Evolutionary conservation across 192 early-diverging fungal species (phyloP).

Genomic region (Endogone sp.): DNA sequence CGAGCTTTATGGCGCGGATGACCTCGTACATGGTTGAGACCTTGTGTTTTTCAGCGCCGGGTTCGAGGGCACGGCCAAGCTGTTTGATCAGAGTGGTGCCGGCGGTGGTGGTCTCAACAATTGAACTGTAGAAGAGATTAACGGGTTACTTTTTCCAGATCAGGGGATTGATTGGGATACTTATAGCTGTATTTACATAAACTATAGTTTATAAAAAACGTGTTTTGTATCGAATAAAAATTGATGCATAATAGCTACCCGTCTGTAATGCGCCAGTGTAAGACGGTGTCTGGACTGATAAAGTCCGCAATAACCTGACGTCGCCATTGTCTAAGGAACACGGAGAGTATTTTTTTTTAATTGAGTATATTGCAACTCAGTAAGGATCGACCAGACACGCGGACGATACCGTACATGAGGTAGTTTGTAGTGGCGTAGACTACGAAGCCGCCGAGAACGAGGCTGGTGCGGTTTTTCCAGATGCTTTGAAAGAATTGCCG

Average conservation of each 20-base stretch:
- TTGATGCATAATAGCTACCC: slow-evolving; percentile 6
- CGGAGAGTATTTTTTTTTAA: background rate
- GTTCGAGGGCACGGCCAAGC: slow-evolving; percentile 10
- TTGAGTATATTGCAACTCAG: background rate
- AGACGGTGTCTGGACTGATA: slow-evolving; percentile 30
- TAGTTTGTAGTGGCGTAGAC: slow-evolving; percentile 24
- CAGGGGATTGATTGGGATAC: background rate
- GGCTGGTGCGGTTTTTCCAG: slow-evolving; percentile 28
- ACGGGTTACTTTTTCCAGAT: background rate
- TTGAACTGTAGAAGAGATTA: slow-evolving; percentile 15
- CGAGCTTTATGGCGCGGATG: slow-evolving; percentile 38
- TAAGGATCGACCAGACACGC: background rate
- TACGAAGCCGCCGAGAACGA: slow-evolving; percentile 27
- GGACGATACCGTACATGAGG: slow-evolving; percentile 13
- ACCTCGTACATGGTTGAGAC: slow-evolving; percentile 35
- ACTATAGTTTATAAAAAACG: background rate
- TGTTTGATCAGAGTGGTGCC: slow-evolving; percentile 22
- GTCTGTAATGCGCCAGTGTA: slow-evolving; percentile 32
- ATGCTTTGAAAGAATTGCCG: slow-evolving; percentile 2
- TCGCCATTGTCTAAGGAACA: slow-evolving; percentile 18
- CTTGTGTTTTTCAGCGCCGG: slow-evolving; percentile 16
- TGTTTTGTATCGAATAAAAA: background rate
- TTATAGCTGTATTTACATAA: background rate
- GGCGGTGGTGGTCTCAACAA: slow-evolving; percentile 28
- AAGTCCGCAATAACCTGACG: slow-evolving; percentile 24